Percentiles rank a stretch among this genome's conserved stretches.
These are phyloP conservation scores for Annulohypoxylon maeteangense DNA, from an alignment of 495 filamentous ascomycete species.

Conservation along the genomic window DNA sequence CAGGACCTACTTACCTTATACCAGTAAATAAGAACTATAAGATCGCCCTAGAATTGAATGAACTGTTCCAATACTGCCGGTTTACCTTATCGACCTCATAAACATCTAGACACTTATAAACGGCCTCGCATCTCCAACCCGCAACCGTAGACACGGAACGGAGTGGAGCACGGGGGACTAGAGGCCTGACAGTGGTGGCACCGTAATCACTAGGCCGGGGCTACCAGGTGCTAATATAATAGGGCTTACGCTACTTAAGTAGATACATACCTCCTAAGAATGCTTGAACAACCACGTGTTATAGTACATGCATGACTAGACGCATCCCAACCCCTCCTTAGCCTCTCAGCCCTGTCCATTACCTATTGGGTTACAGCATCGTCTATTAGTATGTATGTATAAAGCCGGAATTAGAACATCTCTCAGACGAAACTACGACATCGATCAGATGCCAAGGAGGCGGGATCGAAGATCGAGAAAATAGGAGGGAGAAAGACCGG, in stretches of 20 bases:
- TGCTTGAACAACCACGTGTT: slow-evolving; percentile 26
- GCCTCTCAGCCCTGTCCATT: slow-evolving; percentile 32
- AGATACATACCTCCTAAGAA: not conserved
- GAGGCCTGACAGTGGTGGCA: slow-evolving; percentile 14
- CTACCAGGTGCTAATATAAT: slow-evolving; percentile 9
- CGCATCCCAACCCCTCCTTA: slow-evolving; percentile 25
- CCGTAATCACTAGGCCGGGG: slow-evolving; percentile 14
- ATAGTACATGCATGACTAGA: slow-evolving; percentile 27
- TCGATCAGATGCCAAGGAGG: slow-evolving; percentile 25
- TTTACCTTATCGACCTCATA: too few relatives aligned
- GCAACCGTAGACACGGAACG: slow-evolving; percentile 24
- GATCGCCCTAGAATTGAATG: too few relatives aligned
- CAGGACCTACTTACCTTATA: too few relatives aligned
- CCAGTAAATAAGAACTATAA: too few relatives aligned
- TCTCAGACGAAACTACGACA: slow-evolving; percentile 22
- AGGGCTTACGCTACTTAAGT: slow-evolving; percentile 13
- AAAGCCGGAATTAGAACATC: not conserved
- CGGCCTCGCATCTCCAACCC: not conserved
- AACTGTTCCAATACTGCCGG: too few relatives aligned
- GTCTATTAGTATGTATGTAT: slow-evolving; percentile 16
- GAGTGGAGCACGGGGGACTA: slow-evolving; percentile 11
- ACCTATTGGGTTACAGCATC: slow-evolving; percentile 28
- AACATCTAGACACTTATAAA: not conserved
- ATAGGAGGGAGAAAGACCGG: not conserved
- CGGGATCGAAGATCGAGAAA: not conserved